A percentile compares a stretch with the other conserved stretches of the same genome.
Conservation (phyloP, 306 rosid genomes). For the Prunus mume region DNA sequence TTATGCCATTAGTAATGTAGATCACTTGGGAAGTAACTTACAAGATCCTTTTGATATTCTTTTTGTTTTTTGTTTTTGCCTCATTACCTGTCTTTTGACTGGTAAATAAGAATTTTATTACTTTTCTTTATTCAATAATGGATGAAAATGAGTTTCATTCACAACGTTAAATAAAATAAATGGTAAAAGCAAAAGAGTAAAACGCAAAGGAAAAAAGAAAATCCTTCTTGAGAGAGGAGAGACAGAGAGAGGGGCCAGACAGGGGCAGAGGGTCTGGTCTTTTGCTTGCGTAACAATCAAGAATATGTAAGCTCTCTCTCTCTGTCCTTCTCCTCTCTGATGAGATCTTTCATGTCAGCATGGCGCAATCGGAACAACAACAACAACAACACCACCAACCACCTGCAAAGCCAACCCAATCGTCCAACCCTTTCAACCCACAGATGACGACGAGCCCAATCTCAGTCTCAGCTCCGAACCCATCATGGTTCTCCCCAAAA, state of each 20-base stretch:
- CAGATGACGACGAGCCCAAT: constrained; percentile 6
- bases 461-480: constrained; percentile 8
- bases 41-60: too few relatives aligned
- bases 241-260: not conserved
- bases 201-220: not conserved
- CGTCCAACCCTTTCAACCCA: not conserved
- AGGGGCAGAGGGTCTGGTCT: not conserved
- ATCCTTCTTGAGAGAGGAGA: not conserved
- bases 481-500: constrained; percentile 43
- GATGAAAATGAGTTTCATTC: not conserved
- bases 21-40: too few relatives aligned
- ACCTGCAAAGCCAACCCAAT: not conserved
- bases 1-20: too few relatives aligned
- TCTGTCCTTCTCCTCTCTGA: not conserved
- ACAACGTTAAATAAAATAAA: too few relatives aligned
- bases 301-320: not conserved
- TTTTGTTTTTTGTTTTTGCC: too few relatives aligned
- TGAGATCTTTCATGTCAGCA: not conserved
- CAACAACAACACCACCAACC: not conserved
- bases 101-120: too few relatives aligned
- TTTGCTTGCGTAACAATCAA: not conserved
- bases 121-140: not conserved
- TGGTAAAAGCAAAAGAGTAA: not conserved
- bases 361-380: not conserved
- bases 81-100: not conserved